phyloP scores from a whole-genome alignment of 305 asterid species.

The Salvia sclarea region DNA sequence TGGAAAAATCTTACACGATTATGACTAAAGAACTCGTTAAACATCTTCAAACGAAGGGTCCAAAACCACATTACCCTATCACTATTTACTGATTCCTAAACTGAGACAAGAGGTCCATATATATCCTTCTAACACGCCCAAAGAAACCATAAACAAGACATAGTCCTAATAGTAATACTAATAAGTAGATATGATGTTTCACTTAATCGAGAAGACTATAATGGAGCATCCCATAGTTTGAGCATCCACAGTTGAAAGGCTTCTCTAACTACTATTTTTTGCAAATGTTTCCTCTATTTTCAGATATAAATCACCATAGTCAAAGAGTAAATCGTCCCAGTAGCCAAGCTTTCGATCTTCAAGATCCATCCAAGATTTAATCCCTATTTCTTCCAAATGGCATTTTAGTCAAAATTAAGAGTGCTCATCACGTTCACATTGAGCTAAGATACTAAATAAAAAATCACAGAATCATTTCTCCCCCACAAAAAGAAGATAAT shows the following conservation, averaged over 20 bases:
- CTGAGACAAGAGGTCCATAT: not conserved
- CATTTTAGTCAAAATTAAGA: not conserved
- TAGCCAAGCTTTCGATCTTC: not conserved
- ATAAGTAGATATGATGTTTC: too few relatives aligned
- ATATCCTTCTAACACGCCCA: not conserved
- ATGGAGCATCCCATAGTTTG: not conserved
- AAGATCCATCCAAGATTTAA: not conserved
- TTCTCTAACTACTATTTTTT: not conserved
- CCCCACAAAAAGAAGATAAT: not conserved
- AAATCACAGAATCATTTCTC: not conserved
- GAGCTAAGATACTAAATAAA: not conserved
- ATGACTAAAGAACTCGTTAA: conserved; percentile 9
- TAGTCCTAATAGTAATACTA: not conserved
- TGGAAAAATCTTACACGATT: not conserved
- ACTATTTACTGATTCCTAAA: not conserved
- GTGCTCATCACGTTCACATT: not conserved
- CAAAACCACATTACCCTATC: not conserved
- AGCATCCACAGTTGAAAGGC: not conserved
- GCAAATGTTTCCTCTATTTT: not conserved
- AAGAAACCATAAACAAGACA: not conserved
- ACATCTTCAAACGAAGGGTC: not conserved
- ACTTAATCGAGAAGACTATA: not conserved
- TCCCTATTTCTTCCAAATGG: not conserved
- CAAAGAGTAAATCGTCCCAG: not conserved
- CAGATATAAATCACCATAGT: not conserved